phyloP scores from a whole-genome alignment of 441 rosid genomes.

The Gossypium gossypioides region DNA sequence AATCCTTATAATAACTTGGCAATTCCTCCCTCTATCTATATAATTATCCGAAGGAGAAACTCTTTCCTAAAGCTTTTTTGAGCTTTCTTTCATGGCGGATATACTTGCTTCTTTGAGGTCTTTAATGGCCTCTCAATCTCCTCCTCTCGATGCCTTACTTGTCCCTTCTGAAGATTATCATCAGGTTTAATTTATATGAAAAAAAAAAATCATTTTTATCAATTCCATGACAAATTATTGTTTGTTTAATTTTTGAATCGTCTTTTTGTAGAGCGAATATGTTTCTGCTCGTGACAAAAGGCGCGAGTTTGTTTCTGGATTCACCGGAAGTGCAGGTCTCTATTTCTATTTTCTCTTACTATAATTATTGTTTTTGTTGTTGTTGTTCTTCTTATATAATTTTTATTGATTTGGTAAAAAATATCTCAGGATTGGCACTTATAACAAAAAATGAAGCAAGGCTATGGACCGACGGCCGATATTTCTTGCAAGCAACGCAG shows the following conservation, averaged over 20 bases:
- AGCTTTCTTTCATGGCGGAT: conserved; percentile 40
- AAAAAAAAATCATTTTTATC: no score
- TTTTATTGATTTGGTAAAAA: background rate
- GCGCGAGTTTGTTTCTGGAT: conserved; percentile 80
- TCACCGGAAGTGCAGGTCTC: conserved; percentile 80
- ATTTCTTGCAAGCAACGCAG: conserved; percentile 75
- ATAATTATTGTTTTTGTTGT: background rate
- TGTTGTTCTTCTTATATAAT: background rate
- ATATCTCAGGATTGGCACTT: conserved; percentile 59
- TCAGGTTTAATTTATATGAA: conserved; percentile 27
- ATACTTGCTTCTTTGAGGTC: conserved; percentile 59
- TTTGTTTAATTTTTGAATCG: background rate
- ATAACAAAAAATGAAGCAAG: conserved; percentile 62
- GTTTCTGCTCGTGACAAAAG: conserved; percentile 76
- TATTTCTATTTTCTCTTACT: background rate
- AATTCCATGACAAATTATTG: no score
- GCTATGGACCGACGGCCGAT: conserved; percentile 89
- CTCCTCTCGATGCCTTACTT: conserved; percentile 75
- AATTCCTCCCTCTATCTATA: background rate
- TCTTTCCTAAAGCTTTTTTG: background rate
- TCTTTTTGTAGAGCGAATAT: conserved; percentile 62
- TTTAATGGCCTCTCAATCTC: conserved; percentile 82
- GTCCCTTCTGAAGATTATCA: conserved; percentile 91
- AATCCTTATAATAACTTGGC: background rate
- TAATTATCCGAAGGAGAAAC: background rate